Percentiles rank a stretch among this genome's conserved stretches.
phyloP scores from a whole-genome alignment of 2,329 filamentous ascomycete genomes.

The Fusarium papillatum region DNA sequence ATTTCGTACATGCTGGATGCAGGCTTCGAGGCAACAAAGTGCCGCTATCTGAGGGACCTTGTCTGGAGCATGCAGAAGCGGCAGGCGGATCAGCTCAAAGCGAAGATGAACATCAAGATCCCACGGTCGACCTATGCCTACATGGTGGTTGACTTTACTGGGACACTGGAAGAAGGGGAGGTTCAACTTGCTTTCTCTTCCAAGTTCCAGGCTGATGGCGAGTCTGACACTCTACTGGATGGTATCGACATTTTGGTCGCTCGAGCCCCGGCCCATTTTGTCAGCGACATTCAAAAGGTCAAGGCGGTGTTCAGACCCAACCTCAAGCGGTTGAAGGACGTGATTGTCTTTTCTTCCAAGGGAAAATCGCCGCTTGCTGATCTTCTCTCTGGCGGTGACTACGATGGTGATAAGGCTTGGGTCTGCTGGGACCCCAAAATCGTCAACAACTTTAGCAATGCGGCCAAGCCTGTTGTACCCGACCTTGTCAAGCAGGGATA shows the following conservation, averaged over 20 bases:
- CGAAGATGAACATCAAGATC: constrained; percentile 72
- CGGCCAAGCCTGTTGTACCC: constrained; percentile 47
- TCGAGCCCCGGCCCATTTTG: constrained; percentile 77
- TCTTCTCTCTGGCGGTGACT: constrained; percentile 83
- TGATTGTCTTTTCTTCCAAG: constrained; percentile 81
- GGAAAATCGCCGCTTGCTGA: constrained; percentile 75
- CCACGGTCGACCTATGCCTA: constrained; percentile 72
- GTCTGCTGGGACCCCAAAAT: constrained; percentile 79
- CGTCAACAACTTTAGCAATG: constrained; percentile 76
- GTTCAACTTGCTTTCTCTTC: constrained; percentile 77
- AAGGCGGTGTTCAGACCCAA: constrained; percentile 69
- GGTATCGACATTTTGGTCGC: constrained; percentile 75
- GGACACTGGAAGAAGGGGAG: constrained; percentile 72
- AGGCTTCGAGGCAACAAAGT: constrained; percentile 68
- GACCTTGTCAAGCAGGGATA: constrained; percentile 62
- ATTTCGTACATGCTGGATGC: constrained; percentile 68
- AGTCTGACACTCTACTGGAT: constrained; percentile 67
- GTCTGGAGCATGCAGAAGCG: constrained; percentile 61
- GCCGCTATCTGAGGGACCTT: constrained; percentile 62
- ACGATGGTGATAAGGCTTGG: constrained; percentile 86
- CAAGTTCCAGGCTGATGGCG: constrained; percentile 69
- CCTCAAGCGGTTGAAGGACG: constrained; percentile 79
- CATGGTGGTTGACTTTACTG: constrained; percentile 78
- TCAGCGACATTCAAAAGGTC: constrained; percentile 81
- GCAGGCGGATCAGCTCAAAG: constrained; percentile 66